Percentiles rank a stretch among this genome's conserved stretches.
phyloP scores from a whole-genome alignment of 306 rosid species.

The Quercus alba region DNA sequence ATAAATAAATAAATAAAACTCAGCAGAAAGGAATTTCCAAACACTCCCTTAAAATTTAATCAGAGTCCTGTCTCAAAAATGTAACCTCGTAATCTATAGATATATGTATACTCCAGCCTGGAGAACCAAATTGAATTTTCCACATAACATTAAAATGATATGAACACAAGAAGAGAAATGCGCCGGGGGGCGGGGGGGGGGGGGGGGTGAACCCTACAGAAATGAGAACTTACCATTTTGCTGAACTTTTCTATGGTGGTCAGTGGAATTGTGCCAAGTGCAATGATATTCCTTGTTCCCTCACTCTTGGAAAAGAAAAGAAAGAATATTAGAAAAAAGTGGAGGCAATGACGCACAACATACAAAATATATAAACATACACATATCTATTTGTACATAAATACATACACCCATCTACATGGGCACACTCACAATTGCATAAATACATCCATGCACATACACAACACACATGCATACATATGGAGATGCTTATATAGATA shows the following conservation, averaged over 20 bases:
- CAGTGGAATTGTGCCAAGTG: conserved; percentile 87
- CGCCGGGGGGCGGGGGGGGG: no score
- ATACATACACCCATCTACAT: neutral
- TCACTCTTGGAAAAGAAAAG: conserved; percentile 60
- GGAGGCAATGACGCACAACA: neutral
- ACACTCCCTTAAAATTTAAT: neutral
- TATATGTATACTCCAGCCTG: neutral
- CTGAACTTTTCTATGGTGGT: conserved; percentile 85
- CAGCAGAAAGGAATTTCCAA: neutral
- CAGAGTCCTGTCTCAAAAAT: neutral
- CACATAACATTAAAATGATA: neutral
- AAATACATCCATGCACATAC: neutral
- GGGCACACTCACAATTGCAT: neutral
- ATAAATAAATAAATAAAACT: neutral
- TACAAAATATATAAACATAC: neutral
- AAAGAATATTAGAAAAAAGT: conserved; percentile 9
- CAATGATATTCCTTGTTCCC: conserved; percentile 73
- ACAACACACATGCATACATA: neutral
- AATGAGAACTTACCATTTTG: conserved; percentile 62
- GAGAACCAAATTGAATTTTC: neutral
- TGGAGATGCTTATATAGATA: neutral
- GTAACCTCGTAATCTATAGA: conserved; percentile 10
- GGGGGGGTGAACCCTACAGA: neutral
- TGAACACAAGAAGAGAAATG: neutral
- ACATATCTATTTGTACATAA: neutral